Percentiles rank a stretch among this genome's conserved stretches.
Conservation (phyloP, 805 yeast species). For the Kazachstania martiniae region DNA sequence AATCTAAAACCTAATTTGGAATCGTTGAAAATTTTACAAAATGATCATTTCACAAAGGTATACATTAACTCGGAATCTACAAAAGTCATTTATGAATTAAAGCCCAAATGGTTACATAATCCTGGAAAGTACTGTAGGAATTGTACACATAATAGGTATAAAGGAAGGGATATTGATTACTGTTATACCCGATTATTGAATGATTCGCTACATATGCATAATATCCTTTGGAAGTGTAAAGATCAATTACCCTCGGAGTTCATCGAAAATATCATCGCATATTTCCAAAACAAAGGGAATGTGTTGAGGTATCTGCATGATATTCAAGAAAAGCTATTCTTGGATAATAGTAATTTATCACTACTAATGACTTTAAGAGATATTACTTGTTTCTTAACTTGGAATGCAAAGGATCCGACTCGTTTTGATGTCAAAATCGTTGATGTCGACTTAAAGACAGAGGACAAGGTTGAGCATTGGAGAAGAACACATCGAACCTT, state of each 20-base stretch:
- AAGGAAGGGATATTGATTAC: constrained; percentile 13
- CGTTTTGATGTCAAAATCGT: constrained; percentile 25
- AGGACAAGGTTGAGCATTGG: constrained; percentile 40
- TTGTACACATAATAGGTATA: constrained; percentile 20
- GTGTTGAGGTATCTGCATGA: constrained; percentile 13
- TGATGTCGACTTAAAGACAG: constrained; percentile 46
- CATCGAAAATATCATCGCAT: constrained; percentile 9
- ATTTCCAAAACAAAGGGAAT: constrained; percentile 14
- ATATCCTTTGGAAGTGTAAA: constrained; percentile 1
- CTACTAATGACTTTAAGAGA: constrained; percentile 31
- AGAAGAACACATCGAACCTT: constrained; percentile 16
- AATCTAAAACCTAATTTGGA: constrained; percentile 8
- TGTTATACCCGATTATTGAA: constrained; percentile 14
- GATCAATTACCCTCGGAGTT: constrained; percentile 8
- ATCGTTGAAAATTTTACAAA: constrained; percentile 1
- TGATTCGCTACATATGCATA: constrained; percentile 6
- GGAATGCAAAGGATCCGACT: constrained; percentile 7
- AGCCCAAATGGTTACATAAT: constrained; percentile 25
- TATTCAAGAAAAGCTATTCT: constrained; percentile 14
- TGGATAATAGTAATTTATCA: constrained; percentile 7
- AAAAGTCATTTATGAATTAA: constrained; percentile 17
- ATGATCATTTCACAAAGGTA: constrained; percentile 20
- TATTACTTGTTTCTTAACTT: constrained; percentile 26
- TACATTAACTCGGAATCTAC: constrained; percentile 2
- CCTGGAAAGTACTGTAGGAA: constrained; percentile 19